Evolutionary conservation across 148 eudicot genomes (phyloP).

Genomic region (Hydrangea macrophylla): DNA sequence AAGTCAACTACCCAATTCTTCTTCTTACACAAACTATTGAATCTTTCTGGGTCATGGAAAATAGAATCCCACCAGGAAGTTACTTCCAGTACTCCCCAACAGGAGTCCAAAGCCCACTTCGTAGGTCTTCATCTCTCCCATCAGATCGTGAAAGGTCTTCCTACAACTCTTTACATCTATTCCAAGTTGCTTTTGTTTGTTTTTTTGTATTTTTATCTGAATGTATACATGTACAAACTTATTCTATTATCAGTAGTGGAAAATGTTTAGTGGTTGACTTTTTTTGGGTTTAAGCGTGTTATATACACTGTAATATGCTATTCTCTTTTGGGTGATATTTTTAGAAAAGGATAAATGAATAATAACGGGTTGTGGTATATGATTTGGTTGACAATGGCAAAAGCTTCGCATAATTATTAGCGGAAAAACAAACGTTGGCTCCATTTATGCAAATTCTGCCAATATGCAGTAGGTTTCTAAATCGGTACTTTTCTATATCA

Average conservation of each 20-base stretch:
- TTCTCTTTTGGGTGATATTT: too few species aligned
- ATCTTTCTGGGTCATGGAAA: conserved; percentile 30
- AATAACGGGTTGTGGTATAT: conserved; percentile 1
- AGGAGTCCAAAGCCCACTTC: conserved; percentile 36
- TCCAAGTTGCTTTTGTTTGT: background rate
- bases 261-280: background rate
- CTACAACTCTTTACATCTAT: background rate
- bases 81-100: conserved; percentile 49
- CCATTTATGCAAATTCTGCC: conserved; percentile 48
- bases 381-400: conserved; percentile 22
- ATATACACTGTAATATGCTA: too few species aligned
- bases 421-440: conserved; percentile 42
- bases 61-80: conserved; percentile 44
- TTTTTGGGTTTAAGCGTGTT: background rate
- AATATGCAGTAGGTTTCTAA: conserved; percentile 40
- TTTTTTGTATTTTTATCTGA: background rate
- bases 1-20: too few species aligned
- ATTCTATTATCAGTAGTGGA: background rate
- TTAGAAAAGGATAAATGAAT: too few species aligned
- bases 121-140: conserved; percentile 37
- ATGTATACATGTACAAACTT: background rate
- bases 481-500: conserved; percentile 22
- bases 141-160: conserved; percentile 44
- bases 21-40: background rate
- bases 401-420: conserved; percentile 39